These are phyloP conservation scores for Lachnellula hyalina DNA, from an alignment of 2,329 filamentous ascomycete genomes.

Conservation along the genomic window DNA sequence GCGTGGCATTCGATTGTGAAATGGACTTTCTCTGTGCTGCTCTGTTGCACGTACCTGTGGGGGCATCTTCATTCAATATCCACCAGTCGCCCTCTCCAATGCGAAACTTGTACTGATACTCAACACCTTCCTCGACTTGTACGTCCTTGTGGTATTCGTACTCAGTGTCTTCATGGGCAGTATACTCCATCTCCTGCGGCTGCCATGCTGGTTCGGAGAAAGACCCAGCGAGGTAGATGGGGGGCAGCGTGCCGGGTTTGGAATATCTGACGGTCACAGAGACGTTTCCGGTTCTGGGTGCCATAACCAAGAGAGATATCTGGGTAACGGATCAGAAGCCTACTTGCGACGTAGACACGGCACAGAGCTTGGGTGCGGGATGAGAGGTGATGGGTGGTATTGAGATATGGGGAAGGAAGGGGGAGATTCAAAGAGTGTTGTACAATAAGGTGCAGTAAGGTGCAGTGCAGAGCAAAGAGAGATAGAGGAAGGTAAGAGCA, in stretches of 20 bases:
- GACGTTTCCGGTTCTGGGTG: constrained; percentile 5
- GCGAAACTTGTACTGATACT: constrained; percentile 72
- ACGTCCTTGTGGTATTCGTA: constrained; percentile 54
- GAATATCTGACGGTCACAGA: constrained; percentile 47
- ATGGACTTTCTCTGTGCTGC: neutral
- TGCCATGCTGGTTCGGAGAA: constrained; percentile 65
- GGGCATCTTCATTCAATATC: constrained; percentile 58
- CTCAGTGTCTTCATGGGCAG: constrained; percentile 46
- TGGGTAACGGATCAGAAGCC: no score
- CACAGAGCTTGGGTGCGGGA: no score
- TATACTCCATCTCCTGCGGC: constrained; percentile 58
- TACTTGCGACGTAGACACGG: no score
- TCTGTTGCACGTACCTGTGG: constrained; percentile 45
- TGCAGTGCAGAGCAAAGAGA: no score
- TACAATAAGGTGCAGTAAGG: no score
- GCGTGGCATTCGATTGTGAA: neutral
- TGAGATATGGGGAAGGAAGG: no score
- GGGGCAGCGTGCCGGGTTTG: constrained; percentile 55
- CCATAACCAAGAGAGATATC: constrained; percentile 6
- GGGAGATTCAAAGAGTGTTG: no score
- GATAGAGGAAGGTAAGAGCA: no score
- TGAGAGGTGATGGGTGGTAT: no score
- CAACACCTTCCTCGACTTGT: constrained; percentile 47
- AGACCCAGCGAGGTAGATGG: constrained; percentile 65
- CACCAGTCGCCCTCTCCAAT: constrained; percentile 64